phyloP scores from a whole-genome alignment of 768 basidiomycete species.

The Russula sp. region DNA sequence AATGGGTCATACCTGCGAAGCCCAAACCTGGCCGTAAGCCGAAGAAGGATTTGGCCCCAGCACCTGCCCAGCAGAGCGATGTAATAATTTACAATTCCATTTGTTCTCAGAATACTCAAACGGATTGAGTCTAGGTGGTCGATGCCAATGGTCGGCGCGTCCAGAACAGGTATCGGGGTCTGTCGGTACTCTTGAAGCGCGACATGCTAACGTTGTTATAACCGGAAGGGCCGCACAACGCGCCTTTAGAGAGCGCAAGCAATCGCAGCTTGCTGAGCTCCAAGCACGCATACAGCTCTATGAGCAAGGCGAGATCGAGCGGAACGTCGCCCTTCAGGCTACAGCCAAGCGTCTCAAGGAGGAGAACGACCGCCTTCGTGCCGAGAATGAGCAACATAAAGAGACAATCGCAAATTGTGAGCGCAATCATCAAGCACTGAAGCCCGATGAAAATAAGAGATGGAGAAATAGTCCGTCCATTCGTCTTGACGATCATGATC shows the following conservation, averaged over 20 bases:
- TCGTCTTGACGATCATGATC: slow-evolving; percentile 27
- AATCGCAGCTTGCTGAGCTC: slow-evolving; percentile 81
- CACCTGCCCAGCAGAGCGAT: slow-evolving; percentile 46
- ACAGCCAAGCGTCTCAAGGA: slow-evolving; percentile 83
- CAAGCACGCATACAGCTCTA: slow-evolving; percentile 82
- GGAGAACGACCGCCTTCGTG: slow-evolving; percentile 72
- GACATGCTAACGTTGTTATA: slow-evolving; percentile 14
- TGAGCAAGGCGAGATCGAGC: slow-evolving; percentile 88
- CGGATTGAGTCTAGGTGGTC: slow-evolving; percentile 32
- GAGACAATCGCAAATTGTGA: slow-evolving; percentile 39
- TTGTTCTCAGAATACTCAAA: slow-evolving; percentile 20
- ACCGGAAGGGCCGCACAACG: slow-evolving; percentile 73
- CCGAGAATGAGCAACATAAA: slow-evolving; percentile 63
- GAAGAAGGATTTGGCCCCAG: slow-evolving; percentile 57
- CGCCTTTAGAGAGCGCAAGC: slow-evolving; percentile 86
- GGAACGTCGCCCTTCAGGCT: slow-evolving; percentile 78
- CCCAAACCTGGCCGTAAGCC: slow-evolving; percentile 87
- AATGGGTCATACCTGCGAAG: slow-evolving; percentile 85
- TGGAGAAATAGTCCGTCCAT: slow-evolving; percentile 50
- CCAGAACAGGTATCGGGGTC: slow-evolving; percentile 58
- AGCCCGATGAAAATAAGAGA: slow-evolving; percentile 51
- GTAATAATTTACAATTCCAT: slow-evolving; percentile 40
- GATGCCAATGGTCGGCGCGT: slow-evolving; percentile 66
- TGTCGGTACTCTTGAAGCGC: slow-evolving; percentile 5
- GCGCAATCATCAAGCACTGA: slow-evolving; percentile 30